Conservation (phyloP, 1,139 yeast genomes). For the Pichia inconspicua region DNA sequence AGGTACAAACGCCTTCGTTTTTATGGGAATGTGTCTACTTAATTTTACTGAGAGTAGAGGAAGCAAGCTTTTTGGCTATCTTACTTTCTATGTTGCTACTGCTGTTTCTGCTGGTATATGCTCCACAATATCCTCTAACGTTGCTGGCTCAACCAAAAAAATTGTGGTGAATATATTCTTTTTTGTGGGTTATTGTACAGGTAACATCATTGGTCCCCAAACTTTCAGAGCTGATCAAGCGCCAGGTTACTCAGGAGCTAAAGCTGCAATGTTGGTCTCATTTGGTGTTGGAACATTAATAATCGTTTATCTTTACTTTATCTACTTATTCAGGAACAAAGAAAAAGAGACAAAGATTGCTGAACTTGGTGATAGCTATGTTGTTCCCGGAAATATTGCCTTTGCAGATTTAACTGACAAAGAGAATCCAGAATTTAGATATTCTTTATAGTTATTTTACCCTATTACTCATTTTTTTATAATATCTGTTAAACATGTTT, state of each 20-base stretch:
- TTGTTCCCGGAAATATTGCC: constrained; percentile 33
- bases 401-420: constrained; percentile 47
- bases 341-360: constrained; percentile 24
- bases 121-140: constrained; percentile 37
- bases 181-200: constrained; percentile 49
- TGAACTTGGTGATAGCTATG: constrained; percentile 22
- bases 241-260: constrained; percentile 26
- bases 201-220: constrained; percentile 54
- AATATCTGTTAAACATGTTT: too few relatives aligned
- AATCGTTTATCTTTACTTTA: constrained; percentile 25
- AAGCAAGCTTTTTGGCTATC: constrained; percentile 37
- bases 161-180: constrained; percentile 47
- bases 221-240: constrained; percentile 36
- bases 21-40: constrained; percentile 6
- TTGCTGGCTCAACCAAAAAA: constrained; percentile 41
- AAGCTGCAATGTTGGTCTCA: constrained; percentile 39
- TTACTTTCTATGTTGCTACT: constrained; percentile 26
- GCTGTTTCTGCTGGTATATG: constrained; percentile 26
- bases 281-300: constrained; percentile 25
- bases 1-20: constrained; percentile 4
- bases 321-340: constrained; percentile 29
- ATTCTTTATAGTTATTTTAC: constrained; percentile 13
- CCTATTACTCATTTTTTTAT: background rate
- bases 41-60: constrained; percentile 15
- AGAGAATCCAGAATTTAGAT: constrained; percentile 41